These are phyloP conservation scores for Geopyxis carbonaria DNA, from an alignment of 495 filamentous ascomycete genomes.

Conservation along the genomic window DNA sequence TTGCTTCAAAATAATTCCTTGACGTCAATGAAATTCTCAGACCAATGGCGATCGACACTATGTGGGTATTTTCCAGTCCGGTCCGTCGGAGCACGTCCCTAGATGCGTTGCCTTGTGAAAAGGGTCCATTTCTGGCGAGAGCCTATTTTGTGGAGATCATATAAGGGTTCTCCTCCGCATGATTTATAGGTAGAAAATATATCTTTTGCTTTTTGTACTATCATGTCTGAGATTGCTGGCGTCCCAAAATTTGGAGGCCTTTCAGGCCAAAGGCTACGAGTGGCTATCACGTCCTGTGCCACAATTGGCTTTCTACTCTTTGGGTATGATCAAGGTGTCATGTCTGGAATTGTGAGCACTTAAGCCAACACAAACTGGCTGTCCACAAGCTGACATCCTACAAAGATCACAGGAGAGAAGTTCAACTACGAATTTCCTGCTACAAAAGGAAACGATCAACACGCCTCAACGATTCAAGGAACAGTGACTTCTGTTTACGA, in stretches of 20 bases:
- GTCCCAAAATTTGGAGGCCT: conserved; percentile 37
- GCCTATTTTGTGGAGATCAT: too few species aligned
- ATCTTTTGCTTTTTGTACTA: too few species aligned
- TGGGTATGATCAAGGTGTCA: conserved; percentile 45
- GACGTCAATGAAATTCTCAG: too few species aligned
- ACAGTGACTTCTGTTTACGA: conserved; percentile 52
- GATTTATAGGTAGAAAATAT: too few species aligned
- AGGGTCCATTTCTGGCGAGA: too few species aligned
- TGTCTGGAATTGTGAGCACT: conserved; percentile 25
- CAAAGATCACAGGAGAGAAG: conserved; percentile 34
- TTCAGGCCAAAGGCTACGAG: conserved; percentile 38
- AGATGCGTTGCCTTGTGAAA: too few species aligned
- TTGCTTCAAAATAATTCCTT: too few species aligned
- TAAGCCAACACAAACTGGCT: conserved; percentile 15
- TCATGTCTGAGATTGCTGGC: not conserved
- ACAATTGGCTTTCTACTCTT: conserved; percentile 52
- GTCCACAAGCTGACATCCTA: conserved; percentile 1
- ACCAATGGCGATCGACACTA: too few species aligned
- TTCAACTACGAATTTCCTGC: conserved; percentile 38
- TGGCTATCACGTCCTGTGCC: conserved; percentile 43
- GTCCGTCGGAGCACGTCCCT: too few species aligned
- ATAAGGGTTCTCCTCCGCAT: too few species aligned
- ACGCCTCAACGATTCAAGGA: conserved; percentile 29
- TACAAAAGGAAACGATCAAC: conserved; percentile 33
- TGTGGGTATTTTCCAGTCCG: too few species aligned